These are phyloP conservation scores for Cordyceps tenuipes DNA, from an alignment of 2,329 filamentous ascomycete species.

Conservation along the genomic window DNA sequence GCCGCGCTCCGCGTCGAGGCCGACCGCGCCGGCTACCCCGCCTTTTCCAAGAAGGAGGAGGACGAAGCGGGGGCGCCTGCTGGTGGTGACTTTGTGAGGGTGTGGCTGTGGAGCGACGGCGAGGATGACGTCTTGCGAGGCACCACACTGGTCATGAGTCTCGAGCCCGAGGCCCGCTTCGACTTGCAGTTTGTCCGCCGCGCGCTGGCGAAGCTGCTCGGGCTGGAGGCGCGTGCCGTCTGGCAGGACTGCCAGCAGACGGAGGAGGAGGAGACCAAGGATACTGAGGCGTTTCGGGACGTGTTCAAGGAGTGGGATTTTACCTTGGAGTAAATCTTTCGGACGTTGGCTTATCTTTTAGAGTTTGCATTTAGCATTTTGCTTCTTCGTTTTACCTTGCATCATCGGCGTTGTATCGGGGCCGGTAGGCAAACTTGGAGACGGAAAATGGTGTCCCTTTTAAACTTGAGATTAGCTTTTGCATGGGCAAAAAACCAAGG, in stretches of 20 bases:
- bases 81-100: conserved; percentile 63
- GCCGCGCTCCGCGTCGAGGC: conserved; percentile 84
- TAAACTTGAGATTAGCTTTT: not conserved
- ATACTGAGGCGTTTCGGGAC: conserved; percentile 70
- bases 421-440: not conserved
- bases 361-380: not conserved
- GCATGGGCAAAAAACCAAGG: not conserved
- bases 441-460: not conserved
- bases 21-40: conserved; percentile 57
- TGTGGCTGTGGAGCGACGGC: conserved; percentile 66
- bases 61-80: conserved; percentile 20
- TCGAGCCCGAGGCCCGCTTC: conserved; percentile 67
- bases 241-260: conserved; percentile 82
- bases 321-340: conserved; percentile 33
- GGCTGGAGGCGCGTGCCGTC: conserved; percentile 65
- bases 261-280: conserved; percentile 66
- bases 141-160: conserved; percentile 60
- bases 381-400: not conserved
- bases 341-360: not conserved
- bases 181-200: conserved; percentile 84
- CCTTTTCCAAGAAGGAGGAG: conserved; percentile 37
- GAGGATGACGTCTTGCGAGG: conserved; percentile 48
- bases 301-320: conserved; percentile 87
- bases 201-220: conserved; percentile 80
- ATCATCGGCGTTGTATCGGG: not conserved